Evolutionary conservation across 2,329 filamentous ascomycete genomes (phyloP).

Genomic region (Aspergillus novoparasiticus): DNA sequence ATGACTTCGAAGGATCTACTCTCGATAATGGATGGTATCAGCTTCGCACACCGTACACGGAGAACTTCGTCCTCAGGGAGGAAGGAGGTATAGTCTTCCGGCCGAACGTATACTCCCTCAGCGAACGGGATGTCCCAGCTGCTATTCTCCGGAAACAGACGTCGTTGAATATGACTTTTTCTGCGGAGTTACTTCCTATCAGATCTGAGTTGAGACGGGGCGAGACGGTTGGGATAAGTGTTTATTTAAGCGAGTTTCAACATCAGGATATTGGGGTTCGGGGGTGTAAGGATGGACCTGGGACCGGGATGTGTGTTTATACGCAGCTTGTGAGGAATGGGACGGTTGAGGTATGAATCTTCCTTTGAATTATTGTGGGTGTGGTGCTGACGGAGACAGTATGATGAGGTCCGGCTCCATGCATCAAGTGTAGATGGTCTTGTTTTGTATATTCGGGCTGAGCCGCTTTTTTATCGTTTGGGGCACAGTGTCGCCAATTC

Average conservation of each 20-base stretch:
- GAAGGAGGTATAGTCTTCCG: background rate
- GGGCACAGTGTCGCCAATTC: background rate
- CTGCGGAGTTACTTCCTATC: background rate
- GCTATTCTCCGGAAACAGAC: constrained; percentile 8
- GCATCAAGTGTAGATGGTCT: background rate
- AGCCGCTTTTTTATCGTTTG: background rate
- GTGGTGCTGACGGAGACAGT: background rate
- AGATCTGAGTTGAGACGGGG: background rate
- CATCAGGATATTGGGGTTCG: constrained; percentile 7
- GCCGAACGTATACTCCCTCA: constrained; percentile 8
- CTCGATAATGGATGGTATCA: constrained; percentile 7
- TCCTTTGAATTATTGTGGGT: background rate
- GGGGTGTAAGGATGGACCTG: background rate
- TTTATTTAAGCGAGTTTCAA: constrained; percentile 2
- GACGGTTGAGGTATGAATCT: background rate
- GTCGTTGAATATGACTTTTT: constrained; percentile 10
- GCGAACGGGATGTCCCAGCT: constrained; percentile 7
- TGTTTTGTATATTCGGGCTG: background rate
- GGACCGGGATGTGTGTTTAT: constrained; percentile 3
- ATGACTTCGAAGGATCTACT: background rate
- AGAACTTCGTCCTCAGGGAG: background rate
- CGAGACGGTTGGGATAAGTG: background rate
- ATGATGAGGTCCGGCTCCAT: background rate
- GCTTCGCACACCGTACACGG: constrained; percentile 5
- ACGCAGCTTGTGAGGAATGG: background rate